A percentile compares a stretch with the other conserved stretches of the same genome.
Evolutionary conservation across 2,329 filamentous ascomycete species (phyloP).

Genomic region (Fusarium beomiforme): DNA sequence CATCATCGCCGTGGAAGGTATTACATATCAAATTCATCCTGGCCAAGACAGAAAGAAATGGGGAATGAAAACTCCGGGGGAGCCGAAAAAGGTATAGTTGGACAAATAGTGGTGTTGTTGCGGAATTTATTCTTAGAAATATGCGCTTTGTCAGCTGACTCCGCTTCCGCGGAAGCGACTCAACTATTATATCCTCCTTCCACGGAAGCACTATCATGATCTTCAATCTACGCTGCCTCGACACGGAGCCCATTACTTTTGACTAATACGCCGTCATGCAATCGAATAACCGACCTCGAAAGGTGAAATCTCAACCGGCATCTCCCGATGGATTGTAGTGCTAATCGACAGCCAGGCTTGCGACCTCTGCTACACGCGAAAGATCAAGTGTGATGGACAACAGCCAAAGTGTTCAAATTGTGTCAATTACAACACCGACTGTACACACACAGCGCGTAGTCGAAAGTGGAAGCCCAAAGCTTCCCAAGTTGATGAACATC

Average conservation of each 20-base stretch:
- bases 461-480: conserved; percentile 9
- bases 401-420: conserved; percentile 9
- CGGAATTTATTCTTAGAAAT: background rate
- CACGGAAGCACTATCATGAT: background rate
- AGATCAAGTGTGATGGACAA: conserved; percentile 10
- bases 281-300: background rate
- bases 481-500: background rate
- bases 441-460: background rate
- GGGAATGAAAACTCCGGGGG: background rate
- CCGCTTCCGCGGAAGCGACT: conserved; percentile 13
- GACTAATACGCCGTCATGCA: background rate
- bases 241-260: too few relatives aligned
- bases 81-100: background rate
- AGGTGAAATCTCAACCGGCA: background rate
- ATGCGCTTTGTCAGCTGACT: conserved; percentile 9
- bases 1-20: background rate
- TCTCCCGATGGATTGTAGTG: background rate
- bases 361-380: conserved; percentile 13
- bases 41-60: background rate
- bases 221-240: too few relatives aligned
- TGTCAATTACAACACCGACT: background rate
- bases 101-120: background rate
- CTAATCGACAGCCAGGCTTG: background rate
- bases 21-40: background rate
- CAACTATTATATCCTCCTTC: background rate